These are phyloP conservation scores for Dioscorea zingiberensis DNA, from an alignment of 106 monocot genomes.

Conservation along the genomic window DNA sequence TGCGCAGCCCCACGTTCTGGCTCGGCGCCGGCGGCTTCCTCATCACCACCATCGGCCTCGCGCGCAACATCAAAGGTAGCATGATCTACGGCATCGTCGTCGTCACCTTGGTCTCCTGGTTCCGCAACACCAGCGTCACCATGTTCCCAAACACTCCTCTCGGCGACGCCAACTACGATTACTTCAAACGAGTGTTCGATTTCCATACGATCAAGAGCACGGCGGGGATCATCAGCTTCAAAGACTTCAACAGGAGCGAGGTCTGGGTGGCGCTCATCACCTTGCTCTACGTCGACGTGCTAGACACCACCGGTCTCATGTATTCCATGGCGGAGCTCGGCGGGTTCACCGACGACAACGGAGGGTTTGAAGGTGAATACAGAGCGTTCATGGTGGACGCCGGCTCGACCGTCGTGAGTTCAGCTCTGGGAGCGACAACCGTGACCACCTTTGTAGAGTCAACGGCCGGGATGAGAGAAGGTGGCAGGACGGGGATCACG, in stretches of 20 bases:
- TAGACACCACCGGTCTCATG: conserved; percentile 69
- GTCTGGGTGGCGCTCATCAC: conserved; percentile 49
- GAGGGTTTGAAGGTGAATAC: conserved; percentile 67
- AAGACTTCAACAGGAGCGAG: conserved; percentile 16
- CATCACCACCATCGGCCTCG: conserved; percentile 35
- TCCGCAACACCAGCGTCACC: conserved; percentile 41
- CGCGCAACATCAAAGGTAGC: conserved; percentile 35
- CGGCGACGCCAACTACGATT: conserved; percentile 32
- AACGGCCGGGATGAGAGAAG: conserved; percentile 58
- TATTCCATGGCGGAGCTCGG: conserved; percentile 78
- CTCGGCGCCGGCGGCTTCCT: conserved; percentile 57
- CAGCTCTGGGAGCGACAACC: conserved; percentile 58
- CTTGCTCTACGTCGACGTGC: conserved; percentile 59
- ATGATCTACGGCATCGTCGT: conserved; percentile 67
- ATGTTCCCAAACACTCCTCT: conserved; percentile 41
- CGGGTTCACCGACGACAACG: conserved; percentile 41
- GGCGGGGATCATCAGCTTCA: conserved; percentile 33
- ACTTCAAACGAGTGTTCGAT: conserved; percentile 54
- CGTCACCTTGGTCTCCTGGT: conserved; percentile 64
- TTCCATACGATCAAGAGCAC: conserved; percentile 48
- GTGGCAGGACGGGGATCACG: conserved; percentile 68
- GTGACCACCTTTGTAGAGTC: conserved; percentile 73
- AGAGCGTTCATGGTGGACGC: conserved; percentile 57
- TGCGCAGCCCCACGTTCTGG: conserved; percentile 74
- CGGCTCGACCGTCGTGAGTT: conserved; percentile 32